These are phyloP conservation scores for Oleoguttula mirabilis DNA, from an alignment of 495 filamentous ascomycete genomes.

Conservation along the genomic window DNA sequence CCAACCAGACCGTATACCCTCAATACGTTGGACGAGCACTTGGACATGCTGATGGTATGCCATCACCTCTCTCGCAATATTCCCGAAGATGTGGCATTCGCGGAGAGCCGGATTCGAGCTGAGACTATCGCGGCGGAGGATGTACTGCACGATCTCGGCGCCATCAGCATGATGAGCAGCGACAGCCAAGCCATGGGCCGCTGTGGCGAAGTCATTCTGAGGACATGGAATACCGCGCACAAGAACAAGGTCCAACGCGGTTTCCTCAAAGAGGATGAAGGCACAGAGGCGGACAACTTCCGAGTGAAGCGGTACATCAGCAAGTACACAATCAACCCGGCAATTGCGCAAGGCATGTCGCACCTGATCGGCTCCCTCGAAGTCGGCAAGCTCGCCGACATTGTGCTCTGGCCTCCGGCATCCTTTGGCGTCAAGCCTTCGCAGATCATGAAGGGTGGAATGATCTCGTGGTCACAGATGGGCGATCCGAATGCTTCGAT, in stretches of 20 bases:
- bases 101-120: constrained; percentile 84
- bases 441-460: constrained; percentile 76
- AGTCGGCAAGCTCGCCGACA: constrained; percentile 80
- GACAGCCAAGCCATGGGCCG: constrained; percentile 98
- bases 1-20: constrained; percentile 83
- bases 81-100: constrained; percentile 91
- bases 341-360: constrained; percentile 83
- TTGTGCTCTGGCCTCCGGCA: constrained; percentile 78
- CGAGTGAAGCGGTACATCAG: constrained; percentile 86
- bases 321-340: constrained; percentile 97
- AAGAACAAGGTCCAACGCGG: constrained; percentile 94
- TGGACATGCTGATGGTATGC: constrained; percentile 99
- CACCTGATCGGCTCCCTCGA: constrained; percentile 84
- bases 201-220: constrained; percentile 84
- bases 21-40: constrained; percentile 93
- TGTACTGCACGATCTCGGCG: constrained; percentile 88
- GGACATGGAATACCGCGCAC: constrained; percentile 96
- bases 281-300: constrained; percentile 79
- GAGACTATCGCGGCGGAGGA: constrained; percentile 98
- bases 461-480: constrained; percentile 82
- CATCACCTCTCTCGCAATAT: constrained; percentile 88
- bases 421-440: constrained; percentile 83
- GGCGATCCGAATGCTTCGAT: constrained; percentile 92
- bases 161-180: constrained; percentile 95
- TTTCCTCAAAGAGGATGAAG: constrained; percentile 60